A percentile compares a stretch with the other conserved stretches of the same genome.
Evolutionary conservation across 129 eudicot genomes (phyloP).

Genomic region (Glebionis coronaria): DNA sequence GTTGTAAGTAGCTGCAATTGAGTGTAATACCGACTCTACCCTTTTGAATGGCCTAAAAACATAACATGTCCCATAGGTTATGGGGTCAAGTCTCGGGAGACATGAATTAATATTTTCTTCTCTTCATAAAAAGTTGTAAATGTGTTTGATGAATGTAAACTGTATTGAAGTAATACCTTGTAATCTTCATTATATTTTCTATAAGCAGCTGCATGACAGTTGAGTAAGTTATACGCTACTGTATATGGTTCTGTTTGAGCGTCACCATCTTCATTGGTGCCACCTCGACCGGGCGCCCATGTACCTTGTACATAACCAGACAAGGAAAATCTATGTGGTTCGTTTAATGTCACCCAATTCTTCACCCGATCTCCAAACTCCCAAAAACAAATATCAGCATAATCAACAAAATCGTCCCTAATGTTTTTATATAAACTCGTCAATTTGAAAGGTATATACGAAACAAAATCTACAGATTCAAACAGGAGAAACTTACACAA

Average conservation of each 20-base stretch:
- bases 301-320: constrained; percentile 21
- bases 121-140: not conserved
- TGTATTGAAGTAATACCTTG: constrained; percentile 18
- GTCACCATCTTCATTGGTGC: constrained; percentile 22
- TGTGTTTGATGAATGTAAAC: not conserved
- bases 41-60: constrained; percentile 16
- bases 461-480: not conserved
- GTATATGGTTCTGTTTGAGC: constrained; percentile 40
- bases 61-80: not conserved
- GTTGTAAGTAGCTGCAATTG: constrained; percentile 4
- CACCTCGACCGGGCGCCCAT: constrained; percentile 41
- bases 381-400: constrained; percentile 36
- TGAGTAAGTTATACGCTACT: constrained; percentile 37
- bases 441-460: not conserved
- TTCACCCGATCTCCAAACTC: constrained; percentile 51
- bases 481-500: constrained; percentile 31
- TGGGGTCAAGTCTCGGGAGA: too few species aligned
- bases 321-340: constrained; percentile 18
- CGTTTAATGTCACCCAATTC: constrained; percentile 46
- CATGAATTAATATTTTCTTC: too few species aligned
- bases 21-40: constrained; percentile 34
- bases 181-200: constrained; percentile 36
- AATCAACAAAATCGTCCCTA: constrained; percentile 28
- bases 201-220: constrained; percentile 39
- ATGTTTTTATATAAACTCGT: not conserved